Evolutionary conservation across 2,329 filamentous ascomycete species (phyloP), one percentile per base, ranked within the genome.

Genomic region (Ophiosphaerella korrae): DNA sequence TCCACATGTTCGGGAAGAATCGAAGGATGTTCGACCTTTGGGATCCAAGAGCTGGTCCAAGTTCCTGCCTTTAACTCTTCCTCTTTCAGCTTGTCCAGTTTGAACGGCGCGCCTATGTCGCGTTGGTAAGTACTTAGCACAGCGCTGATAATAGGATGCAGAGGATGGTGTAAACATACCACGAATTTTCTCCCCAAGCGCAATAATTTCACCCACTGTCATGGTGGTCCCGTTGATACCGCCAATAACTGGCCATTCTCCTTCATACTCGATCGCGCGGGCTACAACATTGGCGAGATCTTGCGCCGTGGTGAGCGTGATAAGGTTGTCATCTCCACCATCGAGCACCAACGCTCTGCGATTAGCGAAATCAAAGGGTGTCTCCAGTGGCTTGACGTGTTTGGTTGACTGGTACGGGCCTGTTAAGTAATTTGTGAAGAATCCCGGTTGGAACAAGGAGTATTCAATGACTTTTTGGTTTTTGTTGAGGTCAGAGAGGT

Each of bases 361-460:
- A 2, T 53, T 42, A 12, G 53, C 24, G 29, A 60, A 50, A 35
- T 64, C 56, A 26, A 54, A 37, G 7, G 53, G 50, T 0, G 56
- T 72, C 13, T 79, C 66, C 1, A 79, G 61, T 0, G 74, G 67
- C 1, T 69, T 58, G 0, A 84, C 46, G 46, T 84, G 71, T 47
- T 75, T 79, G 8, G 77, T 59, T 0, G 80, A 77, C 45, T 73
- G 70, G 50, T 79, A 63, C 0, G 82, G 81, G 38, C 58, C 73
- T 0, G 77, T 77, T n/a, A 83, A 61, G 62, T 84, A 84, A 62
- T 84, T 73, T 2, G 78, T 53, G 57, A 83, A 82, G 0, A 82
- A 46, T 0, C 82, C 82, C 0, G 78, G 77, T 31, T 82, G 79
- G 48, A 84, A 83, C 0, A 83, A 64, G 0, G 68, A 76, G 60